Evolutionary conservation across 78 protist genomes (phyloP), one percentile per base, ranked within the genome.

Genomic region (Monosiga brevicollis): DNA sequence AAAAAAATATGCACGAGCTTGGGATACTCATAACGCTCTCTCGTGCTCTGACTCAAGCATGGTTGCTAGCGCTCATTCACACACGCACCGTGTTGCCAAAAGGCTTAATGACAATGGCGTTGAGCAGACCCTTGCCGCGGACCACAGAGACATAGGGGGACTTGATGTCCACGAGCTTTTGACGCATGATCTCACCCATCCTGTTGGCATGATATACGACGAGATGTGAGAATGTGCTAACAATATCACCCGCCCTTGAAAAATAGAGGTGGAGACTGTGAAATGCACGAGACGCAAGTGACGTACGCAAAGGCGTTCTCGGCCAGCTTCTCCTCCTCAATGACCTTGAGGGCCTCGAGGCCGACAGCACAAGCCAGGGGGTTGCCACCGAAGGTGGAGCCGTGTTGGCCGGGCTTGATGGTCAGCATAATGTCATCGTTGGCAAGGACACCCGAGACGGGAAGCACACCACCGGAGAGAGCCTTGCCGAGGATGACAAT

Each of bases 321-420:
- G 23, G 87, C 90, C n/a, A 97, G 93, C 25, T 83, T 74, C 87
- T 97, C 98, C 2, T 96, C 98, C 36, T 32, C 15, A 38, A 97
- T 62, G 38, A 96, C 96, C 37, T 90, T 38, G 76, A 97, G 90
- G 1, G 99, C 96, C 25, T 86, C 98, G 83, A 93, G 87, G 73
- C 94, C 97, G 0, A 95, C 97, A 29, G 94, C 90, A 62, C 94
- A 90, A 10, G 94, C 97, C 34, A 96, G 38, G 34, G 99, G 98
- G 87, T 90, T 91, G 73, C 99, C 99, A 3, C 99, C 99, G 76
- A 76, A 98, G 0, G 99, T 98, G 3, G 92, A 83, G 34, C 87
- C 99, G 89, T 98, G 99, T 77, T 75, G 82, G 37, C 99, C 99
- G 32, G 97, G 96, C 76, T 82, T 83, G 87, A 96, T 88, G 83